phyloP scores from a whole-genome alignment of 257 asterid species.

The Pogostemon cablin region DNA sequence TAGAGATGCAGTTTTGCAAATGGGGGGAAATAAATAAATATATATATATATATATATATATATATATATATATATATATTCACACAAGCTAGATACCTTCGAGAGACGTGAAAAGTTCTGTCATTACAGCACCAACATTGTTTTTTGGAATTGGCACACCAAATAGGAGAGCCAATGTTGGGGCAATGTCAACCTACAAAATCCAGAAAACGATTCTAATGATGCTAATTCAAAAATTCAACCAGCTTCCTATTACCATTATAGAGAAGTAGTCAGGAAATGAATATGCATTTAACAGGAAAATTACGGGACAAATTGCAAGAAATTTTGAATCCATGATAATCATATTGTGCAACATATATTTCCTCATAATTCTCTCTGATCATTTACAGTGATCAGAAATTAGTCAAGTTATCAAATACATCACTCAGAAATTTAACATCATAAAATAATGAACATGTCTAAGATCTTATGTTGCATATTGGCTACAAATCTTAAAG shows the following conservation, averaged over 20 bases:
- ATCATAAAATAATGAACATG: too few relatives aligned
- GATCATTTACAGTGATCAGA: too few relatives aligned
- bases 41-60: too few relatives aligned
- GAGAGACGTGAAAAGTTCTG: conserved; percentile 60
- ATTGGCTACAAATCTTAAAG: too few relatives aligned
- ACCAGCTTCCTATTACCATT: conserved; percentile 9
- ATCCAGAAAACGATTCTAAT: conserved; percentile 36
- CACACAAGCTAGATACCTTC: conserved; percentile 50
- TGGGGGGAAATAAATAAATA: background rate
- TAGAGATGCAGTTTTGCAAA: conserved; percentile 5
- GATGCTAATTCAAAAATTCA: conserved; percentile 21
- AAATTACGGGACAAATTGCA: too few relatives aligned
- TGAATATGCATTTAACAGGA: too few relatives aligned
- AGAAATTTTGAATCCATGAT: too few relatives aligned
- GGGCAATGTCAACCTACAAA: conserved; percentile 77
- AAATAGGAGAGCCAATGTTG: conserved; percentile 86
- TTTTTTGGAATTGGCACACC: conserved; percentile 92
- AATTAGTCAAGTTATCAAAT: background rate
- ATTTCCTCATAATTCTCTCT: too few relatives aligned
- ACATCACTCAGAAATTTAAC: background rate
- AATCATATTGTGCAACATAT: too few relatives aligned
- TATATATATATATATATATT: background rate
- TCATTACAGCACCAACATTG: conserved; percentile 76
- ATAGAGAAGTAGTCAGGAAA: background rate
- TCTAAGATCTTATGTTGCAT: too few relatives aligned